These are phyloP conservation scores for Periconia sp. DNA, from an alignment of 2,329 filamentous ascomycete species.

Conservation along the genomic window DNA sequence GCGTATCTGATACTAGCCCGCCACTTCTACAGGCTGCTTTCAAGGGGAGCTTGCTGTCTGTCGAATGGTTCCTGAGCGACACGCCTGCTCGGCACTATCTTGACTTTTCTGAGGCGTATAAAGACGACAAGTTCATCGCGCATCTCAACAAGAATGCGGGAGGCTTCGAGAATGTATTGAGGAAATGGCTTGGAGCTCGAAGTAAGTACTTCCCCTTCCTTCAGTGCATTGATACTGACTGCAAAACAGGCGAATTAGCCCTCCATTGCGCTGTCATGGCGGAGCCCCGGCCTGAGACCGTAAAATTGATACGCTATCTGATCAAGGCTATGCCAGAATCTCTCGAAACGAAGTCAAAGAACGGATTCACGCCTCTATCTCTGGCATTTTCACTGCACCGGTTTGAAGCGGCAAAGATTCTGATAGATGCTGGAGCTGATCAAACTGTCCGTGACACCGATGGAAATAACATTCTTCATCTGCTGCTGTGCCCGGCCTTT, in stretches of 20 bases:
- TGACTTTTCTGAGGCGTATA: slow-evolving; percentile 69
- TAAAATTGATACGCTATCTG: slow-evolving; percentile 69
- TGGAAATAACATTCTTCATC: slow-evolving; percentile 74
- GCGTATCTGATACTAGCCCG: slow-evolving; percentile 50
- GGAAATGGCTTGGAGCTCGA: slow-evolving; percentile 66
- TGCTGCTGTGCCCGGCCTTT: slow-evolving; percentile 46
- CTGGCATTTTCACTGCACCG: slow-evolving; percentile 67
- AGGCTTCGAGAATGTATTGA: slow-evolving; percentile 68
- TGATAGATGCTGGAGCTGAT: slow-evolving; percentile 73
- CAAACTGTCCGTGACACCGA: slow-evolving; percentile 66
- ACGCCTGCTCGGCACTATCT: slow-evolving; percentile 70
- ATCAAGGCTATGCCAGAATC: slow-evolving; percentile 65
- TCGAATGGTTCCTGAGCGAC: slow-evolving; percentile 80
- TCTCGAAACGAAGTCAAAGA: slow-evolving; percentile 64
- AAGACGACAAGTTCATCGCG: slow-evolving; percentile 67
- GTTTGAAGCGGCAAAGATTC: slow-evolving; percentile 61
- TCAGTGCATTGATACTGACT: slow-evolving; percentile 5
- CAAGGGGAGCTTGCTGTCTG: slow-evolving; percentile 65
- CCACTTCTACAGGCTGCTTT: slow-evolving; percentile 67
- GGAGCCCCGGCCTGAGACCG: slow-evolving; percentile 48
- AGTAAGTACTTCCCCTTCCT: slow-evolving; percentile 52
- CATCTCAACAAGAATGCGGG: slow-evolving; percentile 65
- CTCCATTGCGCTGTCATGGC: slow-evolving; percentile 65
- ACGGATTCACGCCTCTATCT: slow-evolving; percentile 70
- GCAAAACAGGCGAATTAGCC: slow-evolving; percentile 62